Base-by-base conservation (phyloP, 192 early-diverging fungal genomes). In the Backusella mclennaniae region DNA sequence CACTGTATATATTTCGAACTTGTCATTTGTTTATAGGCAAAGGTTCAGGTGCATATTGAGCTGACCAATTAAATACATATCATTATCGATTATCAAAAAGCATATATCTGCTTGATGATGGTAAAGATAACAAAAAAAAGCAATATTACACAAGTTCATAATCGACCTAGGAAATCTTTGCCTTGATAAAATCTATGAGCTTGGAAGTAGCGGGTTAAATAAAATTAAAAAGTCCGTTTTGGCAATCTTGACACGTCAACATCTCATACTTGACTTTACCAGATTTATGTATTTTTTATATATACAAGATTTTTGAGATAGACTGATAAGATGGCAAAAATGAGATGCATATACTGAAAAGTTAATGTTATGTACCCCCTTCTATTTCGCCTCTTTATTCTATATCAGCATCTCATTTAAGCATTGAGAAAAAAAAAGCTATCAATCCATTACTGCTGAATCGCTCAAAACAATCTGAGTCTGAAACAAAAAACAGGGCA, bases 171-270 rank as follows among this genome's bases (percentile, higher is more conserved):
- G 56, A 63, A 63, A 63, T 29, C 9, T 29, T 29, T 4, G 1
- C 26, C 9, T 59, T 63, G 56, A 63, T 63, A 63, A 63, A 63
- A 63, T 63, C 56, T 63, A 63, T 63, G 26, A n/a, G 52, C 52
- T 53, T 53, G 23, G 46, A 49, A 49, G 19, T 49, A 59, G 53
- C 53, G 53, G 53, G 53, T 59, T 49, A 49, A 49, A 49, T 23
- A 59, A 63, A 63, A 63, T 63, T 59, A 59, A 63, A 63, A 63
- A 63, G 56, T 63, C 56, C 56, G 56, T 63, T 63, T 63, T 63
- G 56, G 3, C 8, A 29, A 26, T 12, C 3, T 63, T 63, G 56
- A 29, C 56, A 63, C 21, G 56, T 63, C 21, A 29, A 12, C 26
- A n/a, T 56, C 53, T 56, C 53, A 26, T 21, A 56, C 19, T n/a